These are phyloP conservation scores for Bathelium albidoporum DNA, from an alignment of 495 filamentous ascomycete species.

Conservation along the genomic window DNA sequence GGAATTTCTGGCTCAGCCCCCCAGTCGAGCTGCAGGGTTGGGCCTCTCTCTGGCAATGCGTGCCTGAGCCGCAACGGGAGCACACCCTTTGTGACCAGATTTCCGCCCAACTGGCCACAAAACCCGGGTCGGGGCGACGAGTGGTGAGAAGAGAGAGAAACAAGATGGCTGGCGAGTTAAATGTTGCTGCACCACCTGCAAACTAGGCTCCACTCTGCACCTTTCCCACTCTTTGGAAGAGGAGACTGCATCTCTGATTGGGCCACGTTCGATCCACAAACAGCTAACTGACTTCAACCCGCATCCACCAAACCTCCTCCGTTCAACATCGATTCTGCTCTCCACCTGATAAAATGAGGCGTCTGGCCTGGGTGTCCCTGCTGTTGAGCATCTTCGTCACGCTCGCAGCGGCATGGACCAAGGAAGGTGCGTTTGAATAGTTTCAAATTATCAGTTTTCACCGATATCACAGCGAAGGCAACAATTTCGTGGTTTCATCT, in stretches of 20 bases:
- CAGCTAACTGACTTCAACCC: not conserved
- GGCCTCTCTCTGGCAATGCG: not conserved
- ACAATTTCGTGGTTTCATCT: too few relatives aligned
- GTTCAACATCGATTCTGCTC: not conserved
- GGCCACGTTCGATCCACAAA: not conserved
- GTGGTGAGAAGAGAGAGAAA: not conserved
- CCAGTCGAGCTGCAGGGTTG: not conserved
- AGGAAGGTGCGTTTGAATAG: constrained; percentile 14
- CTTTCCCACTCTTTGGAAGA: not conserved
- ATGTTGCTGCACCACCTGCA: not conserved
- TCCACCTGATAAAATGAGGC: constrained; percentile 6
- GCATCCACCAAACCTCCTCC: not conserved
- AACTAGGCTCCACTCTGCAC: not conserved
- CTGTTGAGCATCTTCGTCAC: constrained; percentile 8
- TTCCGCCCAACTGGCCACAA: not conserved
- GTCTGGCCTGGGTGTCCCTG: constrained; percentile 12
- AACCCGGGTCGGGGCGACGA: not conserved
- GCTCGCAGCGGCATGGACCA: constrained; percentile 18
- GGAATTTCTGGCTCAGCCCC: not conserved
- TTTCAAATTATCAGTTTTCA: not conserved
- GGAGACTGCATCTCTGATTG: not conserved
- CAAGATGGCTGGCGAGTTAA: not conserved
- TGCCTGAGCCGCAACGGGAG: not conserved
- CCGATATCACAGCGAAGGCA: too few relatives aligned
- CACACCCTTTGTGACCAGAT: constrained; percentile 3